Base-by-base conservation (phyloP, 73 alveolate species). In the Stentor coeruleus region DNA sequence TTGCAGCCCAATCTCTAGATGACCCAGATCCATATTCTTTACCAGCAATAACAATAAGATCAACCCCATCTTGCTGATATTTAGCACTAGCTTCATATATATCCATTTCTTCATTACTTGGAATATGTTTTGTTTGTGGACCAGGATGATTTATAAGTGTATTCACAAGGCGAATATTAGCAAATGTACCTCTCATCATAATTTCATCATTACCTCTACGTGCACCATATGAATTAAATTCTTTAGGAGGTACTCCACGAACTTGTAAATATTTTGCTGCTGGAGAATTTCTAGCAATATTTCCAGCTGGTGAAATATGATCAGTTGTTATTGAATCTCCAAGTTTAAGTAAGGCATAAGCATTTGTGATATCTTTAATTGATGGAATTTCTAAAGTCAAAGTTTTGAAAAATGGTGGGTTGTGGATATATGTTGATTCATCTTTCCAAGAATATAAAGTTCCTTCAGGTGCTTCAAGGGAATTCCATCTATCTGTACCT, bases 1-100 rank as follows among this genome's bases (percentile, higher is more conserved):
- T 93, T 58, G 98, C 98, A 49, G 98, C 98, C 98, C 98, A 93
- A 81, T 93, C 98, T 82, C 98, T 87, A 26, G 97, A 92, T 35
- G 95, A 86, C 31, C 98, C 98, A 37, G 93, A 77, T 49, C 98
- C 98, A 74, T 93, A 93, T 82, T 93, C 98, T 39, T 87, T 80
- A 11, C 98, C 98, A 57, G 97, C 98, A 31, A 93, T 59, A 0
- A 93, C 74, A 81, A 93, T 84, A 11, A 90, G 73, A 39, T 82
- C 88, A 35, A 49, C 59, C 33, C 92, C 91, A 26, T 74, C 93
- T 6, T 82, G 37, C 76, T 81, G 39, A 83, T 93, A 93, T 80
- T 73, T 76, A n/a, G 59, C 91, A 66, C 97, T 95, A 15, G 98
- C 98, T 59, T 91, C 97, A 74, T 74, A 92, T 26, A 90, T 90